Evolutionary conservation across 352 stramenopile species (phyloP).

Genomic region (Globisporangium megalacanthum): DNA sequence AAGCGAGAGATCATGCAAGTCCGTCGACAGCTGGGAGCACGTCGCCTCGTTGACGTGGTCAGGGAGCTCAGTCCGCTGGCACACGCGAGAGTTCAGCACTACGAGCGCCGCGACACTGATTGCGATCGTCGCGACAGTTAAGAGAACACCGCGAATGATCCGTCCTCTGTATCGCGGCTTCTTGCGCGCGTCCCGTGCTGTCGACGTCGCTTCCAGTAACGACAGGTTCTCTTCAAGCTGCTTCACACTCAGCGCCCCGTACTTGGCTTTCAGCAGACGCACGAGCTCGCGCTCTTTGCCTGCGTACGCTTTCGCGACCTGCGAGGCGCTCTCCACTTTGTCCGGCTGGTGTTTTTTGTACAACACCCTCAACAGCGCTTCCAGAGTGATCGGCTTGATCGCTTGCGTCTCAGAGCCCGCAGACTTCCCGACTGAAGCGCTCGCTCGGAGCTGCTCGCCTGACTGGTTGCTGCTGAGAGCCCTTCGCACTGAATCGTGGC

Average conservation of each 20-base stretch:
- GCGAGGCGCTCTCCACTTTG: constrained; percentile 53
- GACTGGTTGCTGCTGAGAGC: not conserved
- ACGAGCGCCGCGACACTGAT: not conserved
- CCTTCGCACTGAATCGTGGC: not conserved
- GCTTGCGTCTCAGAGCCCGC: not conserved
- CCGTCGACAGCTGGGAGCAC: constrained; percentile 21
- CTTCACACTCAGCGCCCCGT: constrained; percentile 72
- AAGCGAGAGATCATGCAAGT: constrained; percentile 31
- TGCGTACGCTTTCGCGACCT: constrained; percentile 48
- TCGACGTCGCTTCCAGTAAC: constrained; percentile 22
- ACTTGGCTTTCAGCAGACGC: constrained; percentile 54
- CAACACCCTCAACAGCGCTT: constrained; percentile 51
- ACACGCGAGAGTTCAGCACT: constrained; percentile 1
- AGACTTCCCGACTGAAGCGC: not conserved
- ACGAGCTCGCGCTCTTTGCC: constrained; percentile 69
- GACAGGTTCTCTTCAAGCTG: constrained; percentile 55
- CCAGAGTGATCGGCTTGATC: constrained; percentile 27
- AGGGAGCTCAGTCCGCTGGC: not conserved
- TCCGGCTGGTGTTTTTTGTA: constrained; percentile 77
- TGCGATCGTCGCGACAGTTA: not conserved
- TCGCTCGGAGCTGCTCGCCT: not conserved
- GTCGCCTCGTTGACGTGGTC: constrained; percentile 1
- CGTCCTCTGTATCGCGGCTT: constrained; percentile 1
- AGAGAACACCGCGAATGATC: constrained; percentile 9
- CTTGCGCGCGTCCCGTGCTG: not conserved